A percentile compares a stretch with the other conserved stretches of the same genome.
phyloP scores from a whole-genome alignment of 768 basidiomycete genomes.

The Mycena metata region DNA sequence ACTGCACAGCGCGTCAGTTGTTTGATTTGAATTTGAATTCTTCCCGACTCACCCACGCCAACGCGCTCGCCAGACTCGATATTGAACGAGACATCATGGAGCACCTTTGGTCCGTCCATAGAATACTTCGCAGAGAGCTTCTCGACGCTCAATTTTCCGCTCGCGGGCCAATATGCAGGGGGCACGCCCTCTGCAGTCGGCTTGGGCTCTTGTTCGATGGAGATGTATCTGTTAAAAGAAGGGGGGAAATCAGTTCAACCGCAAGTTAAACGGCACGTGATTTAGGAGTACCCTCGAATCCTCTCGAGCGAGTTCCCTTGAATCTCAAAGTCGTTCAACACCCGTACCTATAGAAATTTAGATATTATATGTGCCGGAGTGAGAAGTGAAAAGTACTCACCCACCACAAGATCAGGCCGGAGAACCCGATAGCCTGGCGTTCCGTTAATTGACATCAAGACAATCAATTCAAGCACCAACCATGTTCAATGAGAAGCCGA shows the following conservation, averaged over 20 bases:
- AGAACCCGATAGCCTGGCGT: slow-evolving; percentile 57
- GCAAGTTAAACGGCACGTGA: too few relatives aligned
- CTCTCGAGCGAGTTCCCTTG: slow-evolving; percentile 42
- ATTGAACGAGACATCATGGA: slow-evolving; percentile 49
- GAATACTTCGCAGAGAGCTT: slow-evolving; percentile 58
- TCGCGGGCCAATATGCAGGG: slow-evolving; percentile 65
- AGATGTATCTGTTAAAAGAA: slow-evolving; percentile 42
- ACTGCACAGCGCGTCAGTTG: slow-evolving; percentile 33
- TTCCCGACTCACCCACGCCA: slow-evolving; percentile 50
- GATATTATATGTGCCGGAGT: background rate
- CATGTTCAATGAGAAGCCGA: slow-evolving; percentile 59
- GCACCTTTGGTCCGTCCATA: slow-evolving; percentile 33
- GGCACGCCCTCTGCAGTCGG: slow-evolving; percentile 50
- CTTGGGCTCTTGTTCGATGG: slow-evolving; percentile 59
- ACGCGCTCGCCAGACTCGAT: slow-evolving; percentile 63
- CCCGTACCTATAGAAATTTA: slow-evolving; percentile 28
- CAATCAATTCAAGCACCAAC: slow-evolving; percentile 38
- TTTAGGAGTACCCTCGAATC: slow-evolving; percentile 38
- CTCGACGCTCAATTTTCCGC: slow-evolving; percentile 58
- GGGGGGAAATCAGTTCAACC: too few relatives aligned
- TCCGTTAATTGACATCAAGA: background rate
- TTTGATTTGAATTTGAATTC: background rate
- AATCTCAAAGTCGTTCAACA: slow-evolving; percentile 50
- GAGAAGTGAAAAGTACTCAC: slow-evolving; percentile 26
- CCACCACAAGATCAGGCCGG: slow-evolving; percentile 58